Evolutionary conservation across 1,139 yeast genomes (phyloP).

Genomic region (Pichia sp.): DNA sequence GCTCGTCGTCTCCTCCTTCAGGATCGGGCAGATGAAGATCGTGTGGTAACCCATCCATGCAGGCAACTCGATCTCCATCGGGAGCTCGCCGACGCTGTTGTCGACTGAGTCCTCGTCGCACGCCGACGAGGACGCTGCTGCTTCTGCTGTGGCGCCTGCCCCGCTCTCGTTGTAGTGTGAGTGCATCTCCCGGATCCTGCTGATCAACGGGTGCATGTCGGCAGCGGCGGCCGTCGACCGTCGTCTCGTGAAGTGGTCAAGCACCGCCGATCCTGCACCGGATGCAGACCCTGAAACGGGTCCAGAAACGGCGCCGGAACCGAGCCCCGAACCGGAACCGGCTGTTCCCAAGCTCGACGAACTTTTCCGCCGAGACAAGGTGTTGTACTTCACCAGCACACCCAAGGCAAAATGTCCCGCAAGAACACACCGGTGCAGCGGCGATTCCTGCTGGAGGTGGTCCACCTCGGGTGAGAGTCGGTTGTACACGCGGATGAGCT

Average conservation of each 20-base stretch:
- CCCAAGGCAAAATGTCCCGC: constrained; percentile 14
- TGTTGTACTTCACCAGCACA: constrained; percentile 1
- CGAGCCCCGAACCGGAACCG: neutral
- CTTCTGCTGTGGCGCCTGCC: neutral
- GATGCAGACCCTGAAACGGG: neutral
- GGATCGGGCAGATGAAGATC: constrained; percentile 16
- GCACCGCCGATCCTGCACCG: neutral
- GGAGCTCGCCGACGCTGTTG: constrained; percentile 42
- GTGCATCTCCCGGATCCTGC: constrained; percentile 2
- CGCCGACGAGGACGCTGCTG: neutral
- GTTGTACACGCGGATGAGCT: constrained; percentile 7
- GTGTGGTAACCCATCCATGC: constrained; percentile 37
- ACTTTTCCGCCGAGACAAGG: constrained; percentile 4
- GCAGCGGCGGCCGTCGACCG: neutral
- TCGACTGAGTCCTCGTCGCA: neutral
- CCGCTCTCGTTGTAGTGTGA: neutral
- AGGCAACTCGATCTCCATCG: constrained; percentile 57
- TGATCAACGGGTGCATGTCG: constrained; percentile 3
- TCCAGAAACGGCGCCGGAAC: neutral
- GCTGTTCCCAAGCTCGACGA: neutral
- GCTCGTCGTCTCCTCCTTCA: constrained; percentile 63
- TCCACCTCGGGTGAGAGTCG: neutral
- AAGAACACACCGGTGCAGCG: constrained; percentile 5
- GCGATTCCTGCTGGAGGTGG: constrained; percentile 9
- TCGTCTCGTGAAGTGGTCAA: neutral